Evolutionary conservation across 345 rosid species (phyloP).

Genomic region (Ailanthus altissimus): DNA sequence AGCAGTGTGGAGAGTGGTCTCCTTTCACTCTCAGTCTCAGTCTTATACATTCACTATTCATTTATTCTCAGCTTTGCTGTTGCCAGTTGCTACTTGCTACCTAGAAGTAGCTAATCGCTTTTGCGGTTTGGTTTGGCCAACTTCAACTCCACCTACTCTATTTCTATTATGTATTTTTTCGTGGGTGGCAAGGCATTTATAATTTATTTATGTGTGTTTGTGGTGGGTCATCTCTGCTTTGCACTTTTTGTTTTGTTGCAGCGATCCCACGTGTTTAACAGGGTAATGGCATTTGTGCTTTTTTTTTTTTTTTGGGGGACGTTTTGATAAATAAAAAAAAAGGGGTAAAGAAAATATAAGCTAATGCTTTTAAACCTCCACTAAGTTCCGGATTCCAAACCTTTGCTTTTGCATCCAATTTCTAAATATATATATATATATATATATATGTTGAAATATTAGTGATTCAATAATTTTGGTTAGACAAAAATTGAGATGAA

Average conservation of each 20-base stretch:
- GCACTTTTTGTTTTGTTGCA: constrained; percentile 18
- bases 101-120: no score
- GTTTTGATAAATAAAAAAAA: no score
- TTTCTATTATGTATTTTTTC: background rate
- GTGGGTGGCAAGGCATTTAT: constrained; percentile 3
- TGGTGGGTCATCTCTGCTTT: constrained; percentile 18
- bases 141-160: background rate
- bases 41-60: no score
- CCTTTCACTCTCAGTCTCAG: background rate
- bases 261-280: constrained; percentile 17
- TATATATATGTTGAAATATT: no score
- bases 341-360: no score
- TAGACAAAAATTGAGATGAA: no score
- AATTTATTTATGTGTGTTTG: background rate
- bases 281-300: background rate
- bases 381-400: constrained; percentile 11
- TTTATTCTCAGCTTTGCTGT: background rate
- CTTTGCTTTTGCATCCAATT: no score
- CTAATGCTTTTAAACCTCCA: constrained; percentile 16
- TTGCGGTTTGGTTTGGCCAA: background rate
- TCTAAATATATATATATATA: no score
- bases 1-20: constrained; percentile 7
- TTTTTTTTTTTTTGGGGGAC: no score
- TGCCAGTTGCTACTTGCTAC: no score
- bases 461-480: no score